These are phyloP conservation scores for Hymenochaete sp. DNA, from an alignment of 1,284 basidiomycete genomes.

Conservation along the genomic window DNA sequence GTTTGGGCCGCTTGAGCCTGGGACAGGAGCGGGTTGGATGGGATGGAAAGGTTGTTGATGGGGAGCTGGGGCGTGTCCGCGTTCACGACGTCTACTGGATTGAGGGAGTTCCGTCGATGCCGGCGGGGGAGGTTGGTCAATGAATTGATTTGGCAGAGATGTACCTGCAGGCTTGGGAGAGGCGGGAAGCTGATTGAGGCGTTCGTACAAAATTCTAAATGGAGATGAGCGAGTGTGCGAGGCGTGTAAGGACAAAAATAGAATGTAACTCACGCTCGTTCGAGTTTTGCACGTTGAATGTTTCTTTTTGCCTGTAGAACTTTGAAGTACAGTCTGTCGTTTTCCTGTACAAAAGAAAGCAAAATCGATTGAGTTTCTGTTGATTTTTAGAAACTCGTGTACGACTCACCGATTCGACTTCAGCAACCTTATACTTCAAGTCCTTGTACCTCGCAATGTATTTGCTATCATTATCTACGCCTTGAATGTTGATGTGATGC, in stretches of 20 bases:
- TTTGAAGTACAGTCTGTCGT: conserved; percentile 79
- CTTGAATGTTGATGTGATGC: conserved; percentile 57
- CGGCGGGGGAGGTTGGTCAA: conserved; percentile 29
- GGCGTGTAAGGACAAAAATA: conserved; percentile 19
- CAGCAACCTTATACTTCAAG: conserved; percentile 80
- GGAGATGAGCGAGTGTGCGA: conserved; percentile 17
- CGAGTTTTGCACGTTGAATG: conserved; percentile 82
- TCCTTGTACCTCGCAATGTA: conserved; percentile 88
- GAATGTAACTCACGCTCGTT: conserved; percentile 67
- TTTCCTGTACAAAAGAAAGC: conserved; percentile 57
- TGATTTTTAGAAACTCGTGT: conserved; percentile 10
- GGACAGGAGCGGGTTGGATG: conserved; percentile 6
- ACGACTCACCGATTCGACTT: conserved; percentile 69
- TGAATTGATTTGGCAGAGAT: conserved; percentile 19
- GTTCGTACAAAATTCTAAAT: conserved; percentile 67
- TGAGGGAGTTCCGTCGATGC: too few species aligned
- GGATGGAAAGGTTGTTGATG: conserved; percentile 11
- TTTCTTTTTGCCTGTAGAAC: conserved; percentile 75
- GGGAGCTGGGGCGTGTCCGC: neutral
- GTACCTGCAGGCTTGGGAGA: conserved; percentile 34
- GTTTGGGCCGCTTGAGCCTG: too few species aligned
- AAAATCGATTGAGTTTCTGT: conserved; percentile 11
- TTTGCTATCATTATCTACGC: conserved; percentile 79
- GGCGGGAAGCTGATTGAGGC: conserved; percentile 51
- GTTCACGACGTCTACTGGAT: conserved; percentile 5